Conservation (phyloP, 768 basidiomycete genomes). For the Auriscalpium orientale region DNA sequence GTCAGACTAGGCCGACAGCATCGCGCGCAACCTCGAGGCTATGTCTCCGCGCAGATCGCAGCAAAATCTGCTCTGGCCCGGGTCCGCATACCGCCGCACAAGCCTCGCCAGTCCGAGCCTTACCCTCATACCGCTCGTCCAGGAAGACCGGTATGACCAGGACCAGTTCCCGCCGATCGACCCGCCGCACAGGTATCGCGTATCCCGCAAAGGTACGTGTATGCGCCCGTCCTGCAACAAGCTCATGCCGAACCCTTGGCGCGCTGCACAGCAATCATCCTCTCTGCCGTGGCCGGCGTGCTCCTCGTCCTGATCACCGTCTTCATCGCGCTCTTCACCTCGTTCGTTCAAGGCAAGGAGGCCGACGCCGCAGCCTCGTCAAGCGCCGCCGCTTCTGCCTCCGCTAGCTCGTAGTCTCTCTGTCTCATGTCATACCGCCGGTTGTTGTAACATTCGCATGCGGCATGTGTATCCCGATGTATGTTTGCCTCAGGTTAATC, state of each 20-base stretch:
- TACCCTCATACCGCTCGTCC: neutral
- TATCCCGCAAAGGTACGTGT: conserved; percentile 1
- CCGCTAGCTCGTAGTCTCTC: neutral
- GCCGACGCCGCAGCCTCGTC: conserved; percentile 5
- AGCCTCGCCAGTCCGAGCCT: neutral
- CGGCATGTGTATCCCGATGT: no score
- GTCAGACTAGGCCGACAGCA: no score
- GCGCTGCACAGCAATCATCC: neutral
- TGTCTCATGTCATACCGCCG: no score
- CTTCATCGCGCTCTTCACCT: conserved; percentile 13
- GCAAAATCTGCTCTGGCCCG: neutral
- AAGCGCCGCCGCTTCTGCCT: conserved; percentile 3
- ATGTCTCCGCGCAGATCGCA: neutral
- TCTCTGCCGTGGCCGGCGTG: conserved; percentile 1
- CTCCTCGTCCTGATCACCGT: conserved; percentile 6
- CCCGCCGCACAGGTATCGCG: neutral
- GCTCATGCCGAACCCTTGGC: neutral
- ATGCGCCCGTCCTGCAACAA: neutral
- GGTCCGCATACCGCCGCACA: neutral
- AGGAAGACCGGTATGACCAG: neutral
- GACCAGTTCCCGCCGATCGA: neutral
- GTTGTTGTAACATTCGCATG: neutral
- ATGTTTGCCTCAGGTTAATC: neutral
- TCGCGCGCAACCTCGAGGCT: neutral
- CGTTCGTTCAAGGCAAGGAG: conserved; percentile 9